These are phyloP conservation scores for Scutellaria minor DNA, from an alignment of 257 asterid genomes.

Conservation along the genomic window DNA sequence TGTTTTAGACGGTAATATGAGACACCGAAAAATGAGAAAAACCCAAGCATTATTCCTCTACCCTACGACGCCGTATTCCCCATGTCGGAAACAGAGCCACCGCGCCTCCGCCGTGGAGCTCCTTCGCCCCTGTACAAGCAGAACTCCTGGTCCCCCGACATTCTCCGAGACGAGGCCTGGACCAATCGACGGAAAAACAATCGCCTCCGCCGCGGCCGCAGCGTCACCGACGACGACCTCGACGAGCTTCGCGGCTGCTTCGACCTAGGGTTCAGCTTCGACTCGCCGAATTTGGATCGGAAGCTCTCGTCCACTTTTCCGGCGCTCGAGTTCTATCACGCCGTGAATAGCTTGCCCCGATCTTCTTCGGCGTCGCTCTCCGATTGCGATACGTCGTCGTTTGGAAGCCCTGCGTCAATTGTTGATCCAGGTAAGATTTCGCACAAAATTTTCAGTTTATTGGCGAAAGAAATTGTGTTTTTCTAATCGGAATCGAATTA, in stretches of 20 bases:
- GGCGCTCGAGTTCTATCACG: constrained; percentile 53
- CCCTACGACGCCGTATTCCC: constrained; percentile 33
- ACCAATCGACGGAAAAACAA: constrained; percentile 39
- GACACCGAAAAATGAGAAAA: too few species aligned
- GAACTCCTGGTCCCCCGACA: constrained; percentile 63
- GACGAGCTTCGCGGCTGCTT: constrained; percentile 74
- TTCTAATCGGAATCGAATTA: not conserved
- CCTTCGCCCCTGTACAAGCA: constrained; percentile 45
- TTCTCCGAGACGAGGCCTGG: constrained; percentile 66
- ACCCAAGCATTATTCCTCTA: not conserved
- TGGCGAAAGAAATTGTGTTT: not conserved
- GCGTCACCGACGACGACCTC: constrained; percentile 62
- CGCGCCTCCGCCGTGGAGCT: constrained; percentile 41
- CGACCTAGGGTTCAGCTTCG: constrained; percentile 65
- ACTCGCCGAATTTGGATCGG: constrained; percentile 56
- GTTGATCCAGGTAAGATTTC: constrained; percentile 38
- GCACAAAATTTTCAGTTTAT: not conserved
- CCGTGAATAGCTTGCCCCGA: constrained; percentile 48
- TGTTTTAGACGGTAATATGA: too few species aligned
- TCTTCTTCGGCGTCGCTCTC: constrained; percentile 49
- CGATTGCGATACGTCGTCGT: constrained; percentile 39
- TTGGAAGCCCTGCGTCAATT: constrained; percentile 37
- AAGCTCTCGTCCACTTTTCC: constrained; percentile 61
- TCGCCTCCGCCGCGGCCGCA: constrained; percentile 41
- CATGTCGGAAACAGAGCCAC: constrained; percentile 41